Base-by-base conservation (phyloP, 1,284 basidiomycete species). In the Malassezia equina region DNA sequence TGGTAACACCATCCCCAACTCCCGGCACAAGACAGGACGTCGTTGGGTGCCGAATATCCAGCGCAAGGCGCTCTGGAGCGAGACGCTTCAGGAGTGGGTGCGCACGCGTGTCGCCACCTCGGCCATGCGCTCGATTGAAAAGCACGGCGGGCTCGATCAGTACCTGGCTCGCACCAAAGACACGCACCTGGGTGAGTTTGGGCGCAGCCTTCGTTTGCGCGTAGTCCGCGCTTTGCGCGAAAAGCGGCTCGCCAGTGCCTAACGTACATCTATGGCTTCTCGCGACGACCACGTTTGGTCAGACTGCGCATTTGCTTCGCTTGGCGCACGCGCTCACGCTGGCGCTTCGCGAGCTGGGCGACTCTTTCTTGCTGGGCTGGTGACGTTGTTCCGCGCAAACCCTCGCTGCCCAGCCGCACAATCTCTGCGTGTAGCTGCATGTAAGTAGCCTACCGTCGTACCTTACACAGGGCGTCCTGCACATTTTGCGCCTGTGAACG, bases 11-110 rank as follows among this genome's bases (percentile, higher is more conserved):
- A 59, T 73, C 9, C 69, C 71, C 44, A 67, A 74, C 27, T 72
- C 70, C 2, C 57, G 66, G 2, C 70, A 74, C 46, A 74, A 74
- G 51, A 74, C 70, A 2, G 49, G 58, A 0, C 51, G 71, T 15
- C 64, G 60, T 2, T 74, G 71, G 68, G 4, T 28, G 17, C 71
- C 71, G 19, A 74, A 74, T 50, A 58, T 74, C 17, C 71, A 74
- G 53, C 47, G 27, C 36, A 66, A 66, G 41, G 21, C 49, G 0
- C 53, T 67, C 24, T 66, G 59, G 57, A 62, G 58, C 17, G 60
- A 67, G 4, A 62, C 67, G 3, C 47, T 74, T 3, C 40, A 55
- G 2, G 28, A 24, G 4, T 60, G 55, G 28, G 39, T 74, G n/a
- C 9, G 41, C 7, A 53, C 64, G 1, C 53, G 51, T 12, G 54